Evolutionary conservation across 495 filamentous ascomycete genomes (phyloP).

Genomic region (Podospora didyma): DNA sequence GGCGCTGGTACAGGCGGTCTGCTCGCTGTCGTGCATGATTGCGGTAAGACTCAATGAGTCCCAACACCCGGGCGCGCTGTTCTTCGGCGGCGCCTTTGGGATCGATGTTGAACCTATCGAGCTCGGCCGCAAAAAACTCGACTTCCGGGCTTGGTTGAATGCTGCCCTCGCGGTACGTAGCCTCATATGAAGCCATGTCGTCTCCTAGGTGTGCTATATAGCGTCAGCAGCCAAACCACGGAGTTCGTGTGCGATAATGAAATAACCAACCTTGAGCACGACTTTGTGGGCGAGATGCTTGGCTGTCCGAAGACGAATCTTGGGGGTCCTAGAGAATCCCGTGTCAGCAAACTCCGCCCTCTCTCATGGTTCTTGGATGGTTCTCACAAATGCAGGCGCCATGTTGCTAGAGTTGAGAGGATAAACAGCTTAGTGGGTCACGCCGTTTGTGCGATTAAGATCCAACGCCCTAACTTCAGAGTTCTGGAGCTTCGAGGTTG

Average conservation of each 20-base stretch:
- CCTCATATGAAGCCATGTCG: slow-evolving; percentile 25
- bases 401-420: slow-evolving; percentile 6
- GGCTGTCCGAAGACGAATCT: slow-evolving; percentile 15
- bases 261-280: slow-evolving; percentile 17
- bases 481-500: neutral
- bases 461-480: neutral
- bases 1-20: slow-evolving; percentile 31
- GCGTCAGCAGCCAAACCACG: slow-evolving; percentile 5
- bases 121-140: slow-evolving; percentile 41
- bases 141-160: slow-evolving; percentile 37
- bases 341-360: slow-evolving; percentile 9
- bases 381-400: slow-evolving; percentile 29
- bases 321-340: slow-evolving; percentile 13
- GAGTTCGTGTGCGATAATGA: neutral
- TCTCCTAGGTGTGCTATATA: slow-evolving; percentile 10
- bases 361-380: neutral
- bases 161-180: slow-evolving; percentile 23
- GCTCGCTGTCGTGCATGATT: slow-evolving; percentile 36
- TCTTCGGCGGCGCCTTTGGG: slow-evolving; percentile 29
- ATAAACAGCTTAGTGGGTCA: neutral
- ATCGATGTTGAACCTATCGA: slow-evolving; percentile 37
- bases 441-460: neutral
- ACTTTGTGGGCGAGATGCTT: slow-evolving; percentile 13
- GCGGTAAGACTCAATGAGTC: slow-evolving; percentile 41
- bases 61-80: slow-evolving; percentile 39